Evolutionary conservation across 208 protist species (phyloP), one percentile per base, ranked within the genome.

Genomic region (Dictyostelium gargantuum): DNA sequence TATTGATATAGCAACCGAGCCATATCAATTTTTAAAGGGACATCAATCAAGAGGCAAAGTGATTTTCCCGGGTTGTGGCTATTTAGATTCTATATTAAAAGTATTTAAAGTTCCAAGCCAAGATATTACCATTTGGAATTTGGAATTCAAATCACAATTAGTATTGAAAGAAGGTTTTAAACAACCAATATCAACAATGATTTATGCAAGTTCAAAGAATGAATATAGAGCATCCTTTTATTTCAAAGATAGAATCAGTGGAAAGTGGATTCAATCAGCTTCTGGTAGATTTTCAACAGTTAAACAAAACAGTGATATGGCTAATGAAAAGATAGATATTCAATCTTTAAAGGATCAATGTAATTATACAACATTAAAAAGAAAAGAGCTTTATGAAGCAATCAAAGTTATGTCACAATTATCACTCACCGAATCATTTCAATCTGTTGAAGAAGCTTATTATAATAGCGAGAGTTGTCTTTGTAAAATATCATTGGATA

Each of bases 371-470:
- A 85, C 80, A 23, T 13, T 85, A 0, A 21, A 44, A 13, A 85
- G 48, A 17, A 29, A 85, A 11, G 80, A 85, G 6, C 6, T 85
- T 35, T 85, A 85, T 70, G 52, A 85, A 76, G 32, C 10, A 44
- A 17, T 70, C 46, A 75, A 85, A 66, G 10, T 29, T 35, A 35
- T n/a, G 0, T 9, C 70, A 40, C 3, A 23, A 29, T 10, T 56
- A 6, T n/a, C 26, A 26, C 9, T 56, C 10, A 17, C 23, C 1
- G 19, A 13, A 44, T 6, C 3, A 35, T 52, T 80, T 19, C 74
- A 61, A 80, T 46, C n/a, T 46, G 23, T 79, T n/a, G 73, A 56
- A 26, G 46, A 79, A 11, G 29, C 29, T 4, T 56, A 50, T 23
- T 79, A 46, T n/a, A 29, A 46, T 13, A 10, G 6, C 6, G n/a